Evolutionary conservation across 2,329 filamentous ascomycete genomes (phyloP), one percentile per base, ranked within the genome.

Genomic region (Aspergillus aculeatus): DNA sequence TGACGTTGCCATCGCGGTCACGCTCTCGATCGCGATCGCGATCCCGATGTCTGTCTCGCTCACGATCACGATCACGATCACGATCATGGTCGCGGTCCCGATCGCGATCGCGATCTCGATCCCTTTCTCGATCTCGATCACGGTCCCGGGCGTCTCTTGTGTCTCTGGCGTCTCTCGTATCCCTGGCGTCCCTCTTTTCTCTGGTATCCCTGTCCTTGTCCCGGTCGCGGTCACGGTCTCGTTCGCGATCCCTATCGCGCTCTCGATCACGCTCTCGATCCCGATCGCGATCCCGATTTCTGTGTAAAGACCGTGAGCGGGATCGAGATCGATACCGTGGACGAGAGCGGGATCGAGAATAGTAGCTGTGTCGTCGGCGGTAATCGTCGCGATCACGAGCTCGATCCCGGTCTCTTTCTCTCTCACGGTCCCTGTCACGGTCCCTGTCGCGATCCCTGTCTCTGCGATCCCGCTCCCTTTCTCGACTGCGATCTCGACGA

Each of bases 291-390:
- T 64, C 62, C 16, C 64, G 55, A 16, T 64, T 61, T 5, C 58
- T 56, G 14, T 63, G 50, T 23, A 63, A 44, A 32, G 60, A 57
- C 23, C 58, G 26, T 47, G 61, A 44, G 54, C 58, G 24, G 59
- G 57, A 47, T 62, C 65, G 35, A 50, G 47, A 12, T 24, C 51
- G 19, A 31, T 56, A 56, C 11, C 60, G 56, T 16, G 56, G 63
- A 50, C 63, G 64, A 9, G 67, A 64, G 1, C 64, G 67, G 29
- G 69, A 71, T 9, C 67, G 70, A 53, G 69, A 70, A 24, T 64
- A 57, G 50, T 66, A 63, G 47, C 58, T 66, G 48, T 68, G 69
- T 23, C 65, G 68, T 19, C 68, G 64, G 21, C 69, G 69, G 52
- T 66, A 65, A n/a, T 66, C 65, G 52, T 70, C 66, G 52, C 64